Base-by-base conservation (phyloP, 176 grass and related monocot genomes). In the Triticum monococcum region DNA sequence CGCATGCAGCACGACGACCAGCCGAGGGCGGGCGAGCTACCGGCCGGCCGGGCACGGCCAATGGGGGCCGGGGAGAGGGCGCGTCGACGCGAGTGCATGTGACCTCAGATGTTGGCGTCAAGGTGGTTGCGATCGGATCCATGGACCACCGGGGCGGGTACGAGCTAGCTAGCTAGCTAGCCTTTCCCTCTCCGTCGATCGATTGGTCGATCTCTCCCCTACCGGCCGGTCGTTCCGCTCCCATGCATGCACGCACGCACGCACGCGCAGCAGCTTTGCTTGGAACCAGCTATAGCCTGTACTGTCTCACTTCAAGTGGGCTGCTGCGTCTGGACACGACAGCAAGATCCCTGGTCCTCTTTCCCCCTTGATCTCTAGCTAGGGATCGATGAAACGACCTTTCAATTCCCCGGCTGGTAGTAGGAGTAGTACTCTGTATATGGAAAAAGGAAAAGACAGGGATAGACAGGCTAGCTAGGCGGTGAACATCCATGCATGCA, bases 221-320 rank as follows among this genome's bases (percentile, higher is more conserved):
- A 72, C 80, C 45, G 62, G 12, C 14, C 52, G 71, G 12, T 33
- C 25, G n/a, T 64, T 76, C 46, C 20, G 32, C 52, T 26, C 70
- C 65, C 72, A 57, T 57, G 72, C 84, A 68, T 50, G 72, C 72
- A 50, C 4, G 72, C 24, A 28, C n/a, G 52, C 52, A 20, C 54
- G 54, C 54, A 22, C 54, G 4, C 54, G 7, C 74, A 57, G 6
- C 7, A 54, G 50, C 50, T 18, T 54, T 54, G 50, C 12, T 37
- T 46, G 32, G 45, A 43, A 84, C 81, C 68, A 75, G 33, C 68
- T 84, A 33, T 77, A n/a, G 48, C 37, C 46, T 91, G 85, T 81
- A 85, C 85, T 88, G 86, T 88, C 89, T 91, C 85, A 77, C 81
- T 91, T 88, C 81, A 91, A 88, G 81, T 85, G 77, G 82, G 77